These are phyloP conservation scores for Termitomyces sp. DNA, from an alignment of 768 basidiomycete species.

Conservation along the genomic window DNA sequence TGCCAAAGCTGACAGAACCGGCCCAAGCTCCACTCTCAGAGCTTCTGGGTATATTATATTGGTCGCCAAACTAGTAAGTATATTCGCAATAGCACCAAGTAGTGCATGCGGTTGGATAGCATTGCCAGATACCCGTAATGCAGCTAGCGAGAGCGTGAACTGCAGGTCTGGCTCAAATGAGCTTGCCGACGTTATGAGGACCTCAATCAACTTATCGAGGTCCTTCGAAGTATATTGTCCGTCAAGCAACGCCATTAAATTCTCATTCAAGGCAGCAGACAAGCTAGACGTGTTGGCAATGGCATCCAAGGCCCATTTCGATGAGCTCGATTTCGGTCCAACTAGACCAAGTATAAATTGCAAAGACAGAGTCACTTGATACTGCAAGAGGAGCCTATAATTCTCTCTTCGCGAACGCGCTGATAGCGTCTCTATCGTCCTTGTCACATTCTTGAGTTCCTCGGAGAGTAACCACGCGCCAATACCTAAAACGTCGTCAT, in stretches of 20 bases:
- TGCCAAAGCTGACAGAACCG: constrained; percentile 23
- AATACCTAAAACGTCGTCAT: constrained; percentile 48
- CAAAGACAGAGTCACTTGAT: constrained; percentile 45
- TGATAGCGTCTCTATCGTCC: constrained; percentile 29
- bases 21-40: constrained; percentile 29
- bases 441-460: constrained; percentile 49
- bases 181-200: constrained; percentile 19
- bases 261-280: constrained; percentile 30
- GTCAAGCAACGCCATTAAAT: constrained; percentile 43
- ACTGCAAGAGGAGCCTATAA: constrained; percentile 32
- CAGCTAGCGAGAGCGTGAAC: constrained; percentile 24
- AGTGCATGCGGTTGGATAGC: background rate
- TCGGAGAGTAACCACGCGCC: constrained; percentile 69
- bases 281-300: constrained; percentile 40
- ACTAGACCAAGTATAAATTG: constrained; percentile 43
- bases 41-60: constrained; percentile 19
- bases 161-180: constrained; percentile 24
- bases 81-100: constrained; percentile 17
- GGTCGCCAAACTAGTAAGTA: constrained; percentile 18
- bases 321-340: constrained; percentile 28
- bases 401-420: constrained; percentile 23
- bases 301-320: constrained; percentile 37
- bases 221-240: constrained; percentile 38
- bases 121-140: constrained; percentile 25
- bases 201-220: constrained; percentile 33